Conservation (phyloP, 2,329 filamentous ascomycete species). For the Pseudopithomyces chartarum region DNA sequence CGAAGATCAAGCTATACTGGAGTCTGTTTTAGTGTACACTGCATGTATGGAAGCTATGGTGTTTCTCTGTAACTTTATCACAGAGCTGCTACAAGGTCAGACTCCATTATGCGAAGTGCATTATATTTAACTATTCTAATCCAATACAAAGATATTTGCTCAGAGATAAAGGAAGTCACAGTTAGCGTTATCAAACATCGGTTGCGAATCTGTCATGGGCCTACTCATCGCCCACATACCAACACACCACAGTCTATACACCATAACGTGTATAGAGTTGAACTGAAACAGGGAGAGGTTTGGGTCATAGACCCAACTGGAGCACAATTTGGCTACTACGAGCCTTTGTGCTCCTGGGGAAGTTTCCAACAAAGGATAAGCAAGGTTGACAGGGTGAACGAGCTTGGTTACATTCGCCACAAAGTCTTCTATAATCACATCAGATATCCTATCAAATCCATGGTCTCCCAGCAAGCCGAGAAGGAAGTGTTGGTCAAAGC, state of each 20-base stretch:
- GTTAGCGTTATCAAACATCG: neutral
- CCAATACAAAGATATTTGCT: neutral
- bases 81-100: neutral
- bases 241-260: neutral
- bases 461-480: neutral
- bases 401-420: neutral
- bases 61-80: neutral
- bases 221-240: neutral
- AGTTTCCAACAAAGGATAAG: neutral
- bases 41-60: neutral
- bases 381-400: neutral
- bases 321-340: neutral
- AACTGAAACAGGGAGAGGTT: neutral
- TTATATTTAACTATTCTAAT: neutral
- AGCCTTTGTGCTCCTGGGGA: neutral
- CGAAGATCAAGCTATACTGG: neutral
- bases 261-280: neutral
- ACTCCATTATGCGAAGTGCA: neutral
- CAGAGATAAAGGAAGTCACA: neutral
- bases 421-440: neutral
- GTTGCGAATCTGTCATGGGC: neutral
- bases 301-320: neutral
- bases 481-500: neutral
- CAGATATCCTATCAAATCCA: neutral
- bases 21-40: neutral